phyloP scores from a whole-genome alignment of 345 rosid genomes.

The Melaleuca quinquenervia region DNA sequence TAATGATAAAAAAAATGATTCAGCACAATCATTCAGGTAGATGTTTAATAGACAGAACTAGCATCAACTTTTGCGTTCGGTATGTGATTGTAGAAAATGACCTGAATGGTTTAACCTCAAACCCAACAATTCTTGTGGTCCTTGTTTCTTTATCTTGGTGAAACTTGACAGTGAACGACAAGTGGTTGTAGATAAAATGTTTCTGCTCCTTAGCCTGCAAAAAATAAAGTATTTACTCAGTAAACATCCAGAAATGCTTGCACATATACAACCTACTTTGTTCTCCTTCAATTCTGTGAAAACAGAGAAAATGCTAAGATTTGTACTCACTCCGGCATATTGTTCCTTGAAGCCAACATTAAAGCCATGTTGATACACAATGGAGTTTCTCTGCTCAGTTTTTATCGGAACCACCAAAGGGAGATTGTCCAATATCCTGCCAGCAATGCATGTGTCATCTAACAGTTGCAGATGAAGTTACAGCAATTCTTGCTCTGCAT shows the following conservation, averaged over 20 bases:
- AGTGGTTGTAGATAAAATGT: slow-evolving; percentile 79
- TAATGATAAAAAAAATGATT: slow-evolving; percentile 7
- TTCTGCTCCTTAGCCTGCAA: slow-evolving; percentile 71
- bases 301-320: not conserved
- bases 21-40: not conserved
- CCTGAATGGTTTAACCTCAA: slow-evolving; percentile 95
- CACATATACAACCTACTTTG: not conserved
- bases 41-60: not conserved
- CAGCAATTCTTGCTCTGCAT: not conserved
- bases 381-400: slow-evolving; percentile 31
- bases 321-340: slow-evolving; percentile 48
- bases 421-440: slow-evolving; percentile 77
- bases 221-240: not conserved
- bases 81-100: not conserved
- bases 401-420: slow-evolving; percentile 51
- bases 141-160: slow-evolving; percentile 59
- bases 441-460: not conserved
- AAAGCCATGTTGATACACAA: slow-evolving; percentile 53
- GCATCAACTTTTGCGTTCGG: not conserved
- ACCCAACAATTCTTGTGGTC: slow-evolving; percentile 75
- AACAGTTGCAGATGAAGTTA: not conserved
- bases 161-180: slow-evolving; percentile 57
- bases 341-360: slow-evolving; percentile 55
- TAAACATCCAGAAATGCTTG: not conserved
- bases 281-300: not conserved